Conservation (phyloP, 192 early-diverging fungal genomes). For the Gigaspora rosea region DNA sequence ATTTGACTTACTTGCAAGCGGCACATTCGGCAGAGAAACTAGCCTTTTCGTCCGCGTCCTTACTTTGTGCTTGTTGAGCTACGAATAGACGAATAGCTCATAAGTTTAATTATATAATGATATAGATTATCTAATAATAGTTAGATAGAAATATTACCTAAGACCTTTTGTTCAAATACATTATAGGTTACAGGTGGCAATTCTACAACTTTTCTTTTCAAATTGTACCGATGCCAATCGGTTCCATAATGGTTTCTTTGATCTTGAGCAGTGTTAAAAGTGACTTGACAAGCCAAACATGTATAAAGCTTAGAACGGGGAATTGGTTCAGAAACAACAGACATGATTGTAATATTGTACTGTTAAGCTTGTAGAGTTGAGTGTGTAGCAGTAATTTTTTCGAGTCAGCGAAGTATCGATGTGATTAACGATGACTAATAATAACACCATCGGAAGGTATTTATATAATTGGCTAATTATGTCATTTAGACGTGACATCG, state of each 20-base stretch:
- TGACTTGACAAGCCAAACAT: conserved; percentile 90
- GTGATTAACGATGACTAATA: too few relatives aligned
- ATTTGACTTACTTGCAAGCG: conserved; percentile 41
- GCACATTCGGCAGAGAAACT: conserved; percentile 32
- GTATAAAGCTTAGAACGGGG: conserved; percentile 67
- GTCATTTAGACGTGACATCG: too few relatives aligned
- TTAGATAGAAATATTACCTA: conserved; percentile 38
- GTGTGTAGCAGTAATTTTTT: too few relatives aligned
- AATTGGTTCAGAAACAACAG: background rate
- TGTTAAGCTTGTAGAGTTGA: background rate
- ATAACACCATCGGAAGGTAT: too few relatives aligned
- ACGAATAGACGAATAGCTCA: too few relatives aligned
- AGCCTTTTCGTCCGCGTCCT: conserved; percentile 43
- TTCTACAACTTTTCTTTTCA: conserved; percentile 94
- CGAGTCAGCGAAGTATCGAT: too few relatives aligned
- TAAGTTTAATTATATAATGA: background rate
- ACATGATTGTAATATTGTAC: background rate
- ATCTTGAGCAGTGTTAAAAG: conserved; percentile 83
- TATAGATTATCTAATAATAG: background rate
- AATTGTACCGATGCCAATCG: conserved; percentile 99
- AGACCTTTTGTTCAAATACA: conserved; percentile 76
- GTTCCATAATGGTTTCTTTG: conserved; percentile 93
- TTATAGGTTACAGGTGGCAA: conserved; percentile 83
- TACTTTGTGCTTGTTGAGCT: conserved; percentile 59
- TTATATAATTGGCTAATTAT: too few relatives aligned